Evolutionary conservation across 108 stramenopile genomes (phyloP), one percentile per base, ranked within the genome.

Genomic region (Phaeodactylum tricornutum): DNA sequence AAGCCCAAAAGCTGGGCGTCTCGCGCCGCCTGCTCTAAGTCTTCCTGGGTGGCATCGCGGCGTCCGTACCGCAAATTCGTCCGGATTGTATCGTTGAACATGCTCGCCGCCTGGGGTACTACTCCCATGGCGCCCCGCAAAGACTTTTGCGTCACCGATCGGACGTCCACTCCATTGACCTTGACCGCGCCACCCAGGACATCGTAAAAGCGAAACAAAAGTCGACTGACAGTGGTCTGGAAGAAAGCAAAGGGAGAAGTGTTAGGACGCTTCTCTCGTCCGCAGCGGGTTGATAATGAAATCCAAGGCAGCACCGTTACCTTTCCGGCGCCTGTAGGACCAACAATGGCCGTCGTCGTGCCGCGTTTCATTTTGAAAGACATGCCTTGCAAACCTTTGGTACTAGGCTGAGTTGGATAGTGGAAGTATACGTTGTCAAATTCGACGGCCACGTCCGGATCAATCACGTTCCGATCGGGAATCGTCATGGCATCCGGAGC

Each of bases 181-280:
- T 88, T 90, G 32, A 99, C 79, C 28, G 83, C 71, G 22, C 96
- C 94, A 22, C 71, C 76, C 5, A 72, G 4, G 12, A 79, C 79
- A 55, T 95, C 94, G 56, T 92, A 95, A 45, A 97, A 94, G n/a
- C 96, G 66, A 46, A 94, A 90, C 1, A 99, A 69, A 3, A 99
- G 65, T 12, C 95, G 74, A 14, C 69, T 66, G 21, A 95, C 69
- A 2, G 95, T 96, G 2, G 96, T 96, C 64, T 99, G 97, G n/a
- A n/a, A n/a, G n/a, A n/a, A n/a, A n/a, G n/a, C n/a, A n/a, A n/a
- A n/a, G n/a, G n/a, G n/a, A n/a, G n/a, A n/a, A n/a, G n/a, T n/a
- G n/a, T n/a, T n/a, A n/a, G n/a, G n/a, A n/a, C n/a, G n/a, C n/a
- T n/a, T n/a, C n/a, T n/a, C n/a, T n/a, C n/a, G n/a, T n/a, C n/a